Evolutionary conservation across 495 filamentous ascomycete species (phyloP).

Genomic region (Copromyces sp.): DNA sequence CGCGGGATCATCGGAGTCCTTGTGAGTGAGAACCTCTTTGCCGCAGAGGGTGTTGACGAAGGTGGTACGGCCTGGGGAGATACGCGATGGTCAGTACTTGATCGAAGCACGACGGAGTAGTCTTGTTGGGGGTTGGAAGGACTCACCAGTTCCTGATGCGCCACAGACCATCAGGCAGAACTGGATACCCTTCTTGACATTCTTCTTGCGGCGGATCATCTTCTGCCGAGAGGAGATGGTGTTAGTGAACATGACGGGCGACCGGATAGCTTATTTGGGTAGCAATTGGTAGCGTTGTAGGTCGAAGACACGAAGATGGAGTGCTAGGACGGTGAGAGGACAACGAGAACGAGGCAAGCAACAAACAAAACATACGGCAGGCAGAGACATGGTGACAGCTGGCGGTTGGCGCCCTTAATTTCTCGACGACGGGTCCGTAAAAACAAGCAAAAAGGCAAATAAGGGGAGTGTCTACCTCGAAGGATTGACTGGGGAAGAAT

Average conservation of each 20-base stretch:
- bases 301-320: neutral
- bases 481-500: constrained; percentile 10
- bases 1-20: constrained; percentile 81
- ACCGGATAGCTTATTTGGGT: constrained; percentile 5
- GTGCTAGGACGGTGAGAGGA: neutral
- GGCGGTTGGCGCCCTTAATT: constrained; percentile 5
- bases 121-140: neutral
- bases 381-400: constrained; percentile 26
- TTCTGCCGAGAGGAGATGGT: constrained; percentile 43
- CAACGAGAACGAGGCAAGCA: constrained; percentile 8
- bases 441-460: neutral
- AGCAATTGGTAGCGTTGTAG: constrained; percentile 9
- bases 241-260: constrained; percentile 19
- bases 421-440: neutral
- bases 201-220: constrained; percentile 99
- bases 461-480: constrained; percentile 15
- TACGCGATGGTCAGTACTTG: constrained; percentile 15
- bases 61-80: constrained; percentile 72
- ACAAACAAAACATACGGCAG: constrained; percentile 23
- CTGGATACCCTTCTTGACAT: constrained; percentile 99
- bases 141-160: constrained; percentile 91
- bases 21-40: constrained; percentile 77
- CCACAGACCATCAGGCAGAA: constrained; percentile 99
- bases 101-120: neutral
- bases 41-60: constrained; percentile 99